These are phyloP conservation scores for Vanrija pseudolonga DNA, from an alignment of 1,284 basidiomycete species.

Conservation along the genomic window DNA sequence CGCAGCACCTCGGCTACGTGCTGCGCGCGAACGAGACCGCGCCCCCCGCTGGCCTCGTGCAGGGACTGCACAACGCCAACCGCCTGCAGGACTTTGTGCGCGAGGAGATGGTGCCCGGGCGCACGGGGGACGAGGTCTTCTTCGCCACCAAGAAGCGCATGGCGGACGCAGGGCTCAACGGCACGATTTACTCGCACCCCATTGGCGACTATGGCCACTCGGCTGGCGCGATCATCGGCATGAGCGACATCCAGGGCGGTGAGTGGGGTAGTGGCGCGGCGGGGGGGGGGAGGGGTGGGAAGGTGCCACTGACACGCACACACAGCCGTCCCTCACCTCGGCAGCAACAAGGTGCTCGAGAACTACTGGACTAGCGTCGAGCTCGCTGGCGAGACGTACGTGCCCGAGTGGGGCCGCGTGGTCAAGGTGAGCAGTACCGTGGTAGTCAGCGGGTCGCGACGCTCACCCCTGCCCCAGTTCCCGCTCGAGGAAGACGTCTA, in stretches of 20 bases:
- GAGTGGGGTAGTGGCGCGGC: neutral
- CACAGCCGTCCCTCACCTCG: neutral
- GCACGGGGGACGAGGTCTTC: conserved; percentile 57
- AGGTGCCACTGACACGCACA: no score
- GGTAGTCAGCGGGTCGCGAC: neutral
- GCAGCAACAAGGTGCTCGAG: conserved; percentile 18
- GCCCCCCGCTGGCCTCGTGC: conserved; percentile 49
- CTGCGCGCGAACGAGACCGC: conserved; percentile 51
- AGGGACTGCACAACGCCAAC: conserved; percentile 54
- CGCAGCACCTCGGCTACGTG: conserved; percentile 59
- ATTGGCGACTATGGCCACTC: conserved; percentile 55
- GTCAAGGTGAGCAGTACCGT: neutral
- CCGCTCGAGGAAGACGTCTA: conserved; percentile 56
- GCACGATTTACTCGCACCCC: conserved; percentile 57
- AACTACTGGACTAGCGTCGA: conserved; percentile 47
- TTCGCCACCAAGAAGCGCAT: conserved; percentile 50
- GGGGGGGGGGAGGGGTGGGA: neutral
- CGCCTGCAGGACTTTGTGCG: conserved; percentile 56
- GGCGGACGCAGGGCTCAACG: conserved; percentile 52
- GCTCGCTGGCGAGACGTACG: conserved; percentile 55
- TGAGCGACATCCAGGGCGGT: conserved; percentile 23
- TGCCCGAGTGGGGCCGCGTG: conserved; percentile 53
- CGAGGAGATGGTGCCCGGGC: conserved; percentile 52
- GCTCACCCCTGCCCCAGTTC: conserved; percentile 21
- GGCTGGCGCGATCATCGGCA: conserved; percentile 56